Percentiles rank a stretch among this genome's conserved stretches.
These are phyloP conservation scores for Spergularia azorica DNA, from an alignment of 179 eudicot species.

Conservation along the genomic window DNA sequence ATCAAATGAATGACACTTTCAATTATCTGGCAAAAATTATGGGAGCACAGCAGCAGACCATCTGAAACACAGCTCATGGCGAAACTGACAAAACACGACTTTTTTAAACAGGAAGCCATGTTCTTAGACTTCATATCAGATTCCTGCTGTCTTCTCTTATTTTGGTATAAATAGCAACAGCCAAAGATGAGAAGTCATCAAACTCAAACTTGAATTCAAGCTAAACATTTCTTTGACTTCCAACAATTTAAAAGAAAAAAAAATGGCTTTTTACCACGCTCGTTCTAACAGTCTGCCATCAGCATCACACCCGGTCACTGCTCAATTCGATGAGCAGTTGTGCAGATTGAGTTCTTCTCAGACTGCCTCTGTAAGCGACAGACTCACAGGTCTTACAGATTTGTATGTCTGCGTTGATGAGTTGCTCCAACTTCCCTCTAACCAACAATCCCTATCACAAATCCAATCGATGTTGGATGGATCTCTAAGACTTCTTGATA, in stretches of 20 bases:
- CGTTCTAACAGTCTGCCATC: conserved; percentile 44
- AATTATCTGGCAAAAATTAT: conserved; percentile 24
- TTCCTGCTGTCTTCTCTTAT: conserved; percentile 22
- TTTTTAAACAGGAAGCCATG: conserved; percentile 11
- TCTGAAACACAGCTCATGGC: neutral
- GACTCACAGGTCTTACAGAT: conserved; percentile 25
- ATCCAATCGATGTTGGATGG: conserved; percentile 33
- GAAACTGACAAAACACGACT: neutral
- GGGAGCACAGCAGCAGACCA: conserved; percentile 25
- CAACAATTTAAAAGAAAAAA: neutral
- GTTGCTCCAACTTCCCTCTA: conserved; percentile 34
- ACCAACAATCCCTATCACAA: conserved; percentile 31
- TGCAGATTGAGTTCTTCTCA: conserved; percentile 35
- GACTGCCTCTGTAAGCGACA: conserved; percentile 20
- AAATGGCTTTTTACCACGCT: conserved; percentile 35
- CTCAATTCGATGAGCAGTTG: conserved; percentile 32
- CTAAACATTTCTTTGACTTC: neutral
- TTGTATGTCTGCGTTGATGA: conserved; percentile 32
- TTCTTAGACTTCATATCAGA: conserved; percentile 5
- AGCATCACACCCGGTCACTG: conserved; percentile 30
- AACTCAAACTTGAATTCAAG: conserved; percentile 9
- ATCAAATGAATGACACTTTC: neutral
- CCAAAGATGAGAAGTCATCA: neutral
- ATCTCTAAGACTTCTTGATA: conserved; percentile 40
- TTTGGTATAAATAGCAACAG: conserved; percentile 17